These are phyloP conservation scores for Verticillium nonalfalfae DNA, from an alignment of 2,329 filamentous ascomycete species.

Conservation along the genomic window DNA sequence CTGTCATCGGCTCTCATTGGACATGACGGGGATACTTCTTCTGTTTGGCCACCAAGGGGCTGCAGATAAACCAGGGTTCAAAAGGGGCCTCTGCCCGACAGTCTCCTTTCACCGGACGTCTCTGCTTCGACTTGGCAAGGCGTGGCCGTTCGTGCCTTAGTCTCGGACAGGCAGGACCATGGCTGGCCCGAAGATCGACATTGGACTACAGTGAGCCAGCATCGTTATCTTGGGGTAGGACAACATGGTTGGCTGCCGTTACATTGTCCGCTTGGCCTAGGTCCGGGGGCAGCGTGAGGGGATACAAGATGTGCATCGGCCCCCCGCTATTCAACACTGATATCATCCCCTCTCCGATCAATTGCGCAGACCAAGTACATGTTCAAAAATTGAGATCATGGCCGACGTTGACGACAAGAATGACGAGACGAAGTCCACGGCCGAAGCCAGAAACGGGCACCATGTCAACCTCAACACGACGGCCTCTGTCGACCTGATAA, in stretches of 20 bases:
- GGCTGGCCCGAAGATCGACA: not conserved
- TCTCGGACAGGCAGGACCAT: not conserved
- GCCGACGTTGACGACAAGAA: not conserved
- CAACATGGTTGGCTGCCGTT: not conserved
- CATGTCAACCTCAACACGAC: not conserved
- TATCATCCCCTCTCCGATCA: not conserved
- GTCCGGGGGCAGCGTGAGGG: not conserved
- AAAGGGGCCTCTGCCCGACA: not conserved
- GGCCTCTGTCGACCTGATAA: slow-evolving; percentile 15
- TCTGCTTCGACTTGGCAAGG: not conserved
- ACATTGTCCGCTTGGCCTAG: not conserved
- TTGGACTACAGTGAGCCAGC: not conserved
- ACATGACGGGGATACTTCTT: not conserved
- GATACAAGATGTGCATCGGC: not conserved
- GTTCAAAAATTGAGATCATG: not conserved
- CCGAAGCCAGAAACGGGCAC: not conserved
- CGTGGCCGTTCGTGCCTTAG: not conserved
- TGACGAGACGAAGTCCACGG: not conserved
- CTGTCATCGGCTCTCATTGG: not conserved
- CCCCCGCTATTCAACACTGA: not conserved
- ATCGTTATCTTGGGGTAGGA: not conserved
- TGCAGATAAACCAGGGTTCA: not conserved
- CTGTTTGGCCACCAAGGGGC: not conserved
- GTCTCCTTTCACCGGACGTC: not conserved
- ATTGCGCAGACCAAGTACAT: not conserved